Evolutionary conservation across 768 basidiomycete genomes (phyloP), one percentile per base, ranked within the genome.

Genomic region (Pulveroboletus ravenelii): DNA sequence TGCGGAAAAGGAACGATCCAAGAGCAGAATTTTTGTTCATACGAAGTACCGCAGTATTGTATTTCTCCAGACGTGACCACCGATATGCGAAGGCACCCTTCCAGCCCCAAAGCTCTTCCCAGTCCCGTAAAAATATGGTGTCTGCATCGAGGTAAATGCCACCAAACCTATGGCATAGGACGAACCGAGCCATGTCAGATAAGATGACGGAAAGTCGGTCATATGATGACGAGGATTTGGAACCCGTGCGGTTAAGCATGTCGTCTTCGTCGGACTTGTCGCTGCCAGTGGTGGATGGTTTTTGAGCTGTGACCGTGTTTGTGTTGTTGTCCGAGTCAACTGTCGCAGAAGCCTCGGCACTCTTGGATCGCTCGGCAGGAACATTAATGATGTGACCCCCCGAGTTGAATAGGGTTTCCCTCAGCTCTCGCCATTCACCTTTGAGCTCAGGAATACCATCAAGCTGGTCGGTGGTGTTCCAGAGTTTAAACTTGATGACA

Each of bases 51-150:
- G 96, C 94, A 12, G 95, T 98, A 74, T 98, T 97, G 69, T 97
- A 97, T 65, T 86, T 89, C 62, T 88, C 82, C 54, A 94, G 73
- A 42, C 91, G 84, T 18, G 89, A 91, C 95, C 95, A 99, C 3
- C 95, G 79, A 67, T 97, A 98, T 8, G 95, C 94, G 60, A 96
- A 99, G 15, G 93, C 93, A 35, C 94, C 94, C 60, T 86, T 83
- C 87, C 90, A 96, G 27, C 91, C 92, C 92, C 92, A 97, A 6
- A 99, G 74, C 58, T 98, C 95, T 65, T 96, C 94, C 96, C 96
- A 99, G 63, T 99, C 95, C 18, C 96, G 86, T 30, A 99, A 71
- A 59, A 99, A 83, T 56, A 99, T 82, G 9, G 93, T 97, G 65
- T 98, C 96, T 10, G 94, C 93, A 62, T 99, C 95, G 46, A 99